Conservation (phyloP, 371 early-diverging fungal species). For the Mortierella sp. region DNA sequence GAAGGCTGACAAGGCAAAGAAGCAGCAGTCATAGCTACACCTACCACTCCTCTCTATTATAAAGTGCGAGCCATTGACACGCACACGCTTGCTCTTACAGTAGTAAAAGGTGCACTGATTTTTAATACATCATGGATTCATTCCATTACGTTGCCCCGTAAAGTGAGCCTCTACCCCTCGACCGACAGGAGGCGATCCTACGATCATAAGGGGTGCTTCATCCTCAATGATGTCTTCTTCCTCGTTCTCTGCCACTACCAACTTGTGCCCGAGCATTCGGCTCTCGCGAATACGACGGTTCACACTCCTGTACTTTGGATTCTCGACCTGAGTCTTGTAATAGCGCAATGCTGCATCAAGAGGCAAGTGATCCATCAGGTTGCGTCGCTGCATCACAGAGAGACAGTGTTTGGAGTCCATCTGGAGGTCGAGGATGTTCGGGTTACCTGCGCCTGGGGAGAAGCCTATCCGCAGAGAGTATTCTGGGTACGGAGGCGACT, state of each 20-base stretch:
- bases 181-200: constrained; percentile 35
- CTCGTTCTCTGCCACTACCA: constrained; percentile 28
- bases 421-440: constrained; percentile 89
- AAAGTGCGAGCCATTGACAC: too few relatives aligned
- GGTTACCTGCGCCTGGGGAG: constrained; percentile 91
- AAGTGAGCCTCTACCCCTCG: constrained; percentile 14
- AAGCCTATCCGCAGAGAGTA: constrained; percentile 93
- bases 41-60: constrained; percentile 1
- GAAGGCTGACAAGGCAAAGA: constrained; percentile 18
- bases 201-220: constrained; percentile 45
- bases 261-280: constrained; percentile 44
- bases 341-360: constrained; percentile 61
- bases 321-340: constrained; percentile 53
- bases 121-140: too few relatives aligned
- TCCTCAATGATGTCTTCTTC: constrained; percentile 35
- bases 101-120: too few relatives aligned
- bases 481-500: constrained; percentile 64
- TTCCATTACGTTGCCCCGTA: not conserved
- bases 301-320: constrained; percentile 53
- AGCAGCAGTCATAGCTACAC: constrained; percentile 3
- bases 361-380: constrained; percentile 64
- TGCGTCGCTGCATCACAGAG: constrained; percentile 76
- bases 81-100: not conserved
- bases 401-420: constrained; percentile 91
- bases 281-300: constrained; percentile 51